Percentiles rank a stretch among this genome's conserved stretches.
These are phyloP conservation scores for Annulohypoxylon nitens DNA, from an alignment of 495 filamentous ascomycete genomes.

Conservation along the genomic window DNA sequence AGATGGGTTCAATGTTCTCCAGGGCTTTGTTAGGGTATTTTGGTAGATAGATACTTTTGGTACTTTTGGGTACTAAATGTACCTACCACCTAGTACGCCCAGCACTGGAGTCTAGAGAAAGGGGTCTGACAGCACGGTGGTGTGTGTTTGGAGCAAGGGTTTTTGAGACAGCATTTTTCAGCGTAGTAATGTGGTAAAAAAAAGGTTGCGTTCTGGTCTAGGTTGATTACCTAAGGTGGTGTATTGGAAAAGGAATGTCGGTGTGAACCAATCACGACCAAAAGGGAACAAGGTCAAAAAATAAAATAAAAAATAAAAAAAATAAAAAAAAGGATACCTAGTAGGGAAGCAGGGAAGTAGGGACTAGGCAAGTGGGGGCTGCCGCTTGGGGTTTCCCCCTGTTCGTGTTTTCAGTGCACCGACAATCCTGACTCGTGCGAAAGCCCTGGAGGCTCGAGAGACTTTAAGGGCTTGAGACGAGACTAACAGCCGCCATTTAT, in stretches of 20 bases:
- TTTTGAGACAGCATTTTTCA: not conserved
- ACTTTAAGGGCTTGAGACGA: slow-evolving; percentile 1
- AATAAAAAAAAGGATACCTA: no score
- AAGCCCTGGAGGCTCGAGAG: slow-evolving; percentile 23
- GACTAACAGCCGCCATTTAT: slow-evolving; percentile 23
- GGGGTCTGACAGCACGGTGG: slow-evolving; percentile 34
- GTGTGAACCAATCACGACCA: slow-evolving; percentile 33
- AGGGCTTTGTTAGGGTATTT: slow-evolving; percentile 26
- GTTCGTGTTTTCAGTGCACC: slow-evolving; percentile 24
- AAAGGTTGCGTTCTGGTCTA: not conserved
- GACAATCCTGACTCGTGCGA: slow-evolving; percentile 23
- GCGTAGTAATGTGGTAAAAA: not conserved
- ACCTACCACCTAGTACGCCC: no score
- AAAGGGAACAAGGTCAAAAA: not conserved
- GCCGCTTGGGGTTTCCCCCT: slow-evolving; percentile 34
- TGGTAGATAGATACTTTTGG: not conserved
- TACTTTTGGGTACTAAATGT: slow-evolving; percentile 5
- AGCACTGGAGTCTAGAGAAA: slow-evolving; percentile 14
- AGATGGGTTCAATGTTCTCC: not conserved
- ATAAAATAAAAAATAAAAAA: not conserved
- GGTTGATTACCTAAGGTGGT: slow-evolving; percentile 7
- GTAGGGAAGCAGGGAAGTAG: not conserved
- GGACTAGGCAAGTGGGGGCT: slow-evolving; percentile 7
- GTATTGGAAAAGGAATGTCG: slow-evolving; percentile 31
- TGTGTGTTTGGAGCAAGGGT: slow-evolving; percentile 18